Conservation (phyloP, 129 eudicot genomes). For the Escallonia rubra region DNA sequence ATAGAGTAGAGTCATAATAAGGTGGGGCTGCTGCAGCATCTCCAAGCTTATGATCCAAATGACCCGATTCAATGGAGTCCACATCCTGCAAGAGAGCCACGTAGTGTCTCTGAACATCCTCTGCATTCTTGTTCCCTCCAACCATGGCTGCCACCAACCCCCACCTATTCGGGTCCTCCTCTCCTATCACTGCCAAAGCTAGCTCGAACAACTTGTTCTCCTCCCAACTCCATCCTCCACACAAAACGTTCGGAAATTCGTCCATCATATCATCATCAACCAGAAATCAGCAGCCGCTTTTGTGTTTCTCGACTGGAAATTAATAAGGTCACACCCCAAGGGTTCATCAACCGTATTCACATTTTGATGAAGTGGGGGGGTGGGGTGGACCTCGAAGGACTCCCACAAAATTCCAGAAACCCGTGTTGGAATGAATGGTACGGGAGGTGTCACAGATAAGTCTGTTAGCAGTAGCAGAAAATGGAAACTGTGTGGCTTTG, state of each 20-base stretch:
- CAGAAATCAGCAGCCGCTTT: neutral
- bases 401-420: neutral
- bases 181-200: constrained; percentile 11
- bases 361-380: neutral
- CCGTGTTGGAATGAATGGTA: neutral
- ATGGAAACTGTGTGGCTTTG: neutral
- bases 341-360: constrained; percentile 1
- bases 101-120: constrained; percentile 7
- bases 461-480: neutral
- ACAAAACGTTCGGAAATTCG: neutral
- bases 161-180: constrained; percentile 10
- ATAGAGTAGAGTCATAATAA: neutral
- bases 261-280: neutral
- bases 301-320: neutral
- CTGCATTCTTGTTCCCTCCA: constrained; percentile 18
- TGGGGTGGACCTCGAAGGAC: too few species aligned
- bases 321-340: neutral
- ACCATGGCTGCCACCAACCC: constrained; percentile 24
- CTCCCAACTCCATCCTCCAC: constrained; percentile 21
- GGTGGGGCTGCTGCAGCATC: neutral
- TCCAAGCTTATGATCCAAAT: constrained; percentile 2
- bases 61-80: constrained; percentile 13
- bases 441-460: neutral
- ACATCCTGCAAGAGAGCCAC: constrained; percentile 14
- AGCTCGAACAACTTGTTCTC: constrained; percentile 29